Conservation (phyloP, 108 stramenopile genomes). For the Nitzschia putrida region DNA sequence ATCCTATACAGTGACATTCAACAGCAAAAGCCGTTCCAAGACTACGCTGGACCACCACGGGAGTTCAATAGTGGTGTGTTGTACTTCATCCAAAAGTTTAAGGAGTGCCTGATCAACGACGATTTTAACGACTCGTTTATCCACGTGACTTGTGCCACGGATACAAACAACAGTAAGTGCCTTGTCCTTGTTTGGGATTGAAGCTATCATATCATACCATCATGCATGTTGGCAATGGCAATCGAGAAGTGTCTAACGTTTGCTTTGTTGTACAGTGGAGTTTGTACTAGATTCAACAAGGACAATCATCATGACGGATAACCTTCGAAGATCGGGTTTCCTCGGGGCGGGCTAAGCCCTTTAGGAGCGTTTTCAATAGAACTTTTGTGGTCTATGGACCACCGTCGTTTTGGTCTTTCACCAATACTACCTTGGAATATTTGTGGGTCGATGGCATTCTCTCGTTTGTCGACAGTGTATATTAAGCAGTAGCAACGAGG, state of each 20-base stretch:
- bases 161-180: conserved; percentile 89
- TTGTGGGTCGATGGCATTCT: conserved; percentile 17
- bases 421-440: conserved; percentile 6
- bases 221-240: neutral
- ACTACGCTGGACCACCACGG: conserved; percentile 78
- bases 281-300: conserved; percentile 90
- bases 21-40: conserved; percentile 76
- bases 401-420: conserved; percentile 4
- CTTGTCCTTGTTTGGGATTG: neutral
- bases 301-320: conserved; percentile 92
- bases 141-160: conserved; percentile 98
- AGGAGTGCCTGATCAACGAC: conserved; percentile 87
- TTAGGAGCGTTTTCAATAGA: neutral
- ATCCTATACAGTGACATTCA: conserved; percentile 84
- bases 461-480: conserved; percentile 16
- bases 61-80: conserved; percentile 89
- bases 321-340: conserved; percentile 87
- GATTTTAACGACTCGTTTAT: conserved; percentile 87
- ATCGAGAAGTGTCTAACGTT: neutral
- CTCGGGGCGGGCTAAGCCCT: conserved; percentile 72
- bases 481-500: conserved; percentile 8
- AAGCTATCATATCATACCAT: neutral
- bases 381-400: neutral
- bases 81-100: conserved; percentile 94
- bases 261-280: conserved; percentile 53